A percentile compares a stretch with the other conserved stretches of the same genome.
Evolutionary conservation across 2,329 filamentous ascomycete genomes (phyloP).

Genomic region (Paraphoma sp.): DNA sequence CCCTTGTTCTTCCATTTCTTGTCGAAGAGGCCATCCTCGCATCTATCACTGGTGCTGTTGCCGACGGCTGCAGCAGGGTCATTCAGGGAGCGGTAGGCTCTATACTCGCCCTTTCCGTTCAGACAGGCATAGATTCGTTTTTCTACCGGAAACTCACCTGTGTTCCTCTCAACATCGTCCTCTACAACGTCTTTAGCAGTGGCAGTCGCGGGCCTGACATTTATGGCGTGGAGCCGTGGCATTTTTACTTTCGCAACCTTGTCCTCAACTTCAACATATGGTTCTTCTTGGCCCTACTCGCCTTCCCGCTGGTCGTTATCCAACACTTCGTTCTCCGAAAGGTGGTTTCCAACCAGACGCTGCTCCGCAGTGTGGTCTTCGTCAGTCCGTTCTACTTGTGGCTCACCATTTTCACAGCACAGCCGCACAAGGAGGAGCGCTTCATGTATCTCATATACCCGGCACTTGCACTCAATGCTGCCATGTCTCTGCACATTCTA

Average conservation of each 20-base stretch:
- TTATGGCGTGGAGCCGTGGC: conserved; percentile 96
- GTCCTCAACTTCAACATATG: conserved; percentile 94
- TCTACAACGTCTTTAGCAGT: conserved; percentile 91
- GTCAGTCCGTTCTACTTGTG: conserved; percentile 91
- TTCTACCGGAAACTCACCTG: conserved; percentile 82
- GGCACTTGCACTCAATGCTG: conserved; percentile 85
- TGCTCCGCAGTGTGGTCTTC: conserved; percentile 78
- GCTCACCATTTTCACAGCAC: conserved; percentile 87
- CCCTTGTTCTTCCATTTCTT: conserved; percentile 80
- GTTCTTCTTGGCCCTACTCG: conserved; percentile 79
- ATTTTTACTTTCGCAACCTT: conserved; percentile 93
- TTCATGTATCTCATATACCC: conserved; percentile 99
- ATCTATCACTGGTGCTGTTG: conserved; percentile 61
- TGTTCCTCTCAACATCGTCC: conserved; percentile 90
- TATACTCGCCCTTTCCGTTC: conserved; percentile 69
- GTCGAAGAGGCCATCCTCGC: conserved; percentile 73
- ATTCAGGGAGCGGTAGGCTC: conserved; percentile 72
- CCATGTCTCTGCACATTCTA: conserved; percentile 81
- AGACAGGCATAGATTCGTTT: conserved; percentile 76
- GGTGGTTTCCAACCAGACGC: conserved; percentile 69
- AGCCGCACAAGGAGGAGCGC: conserved; percentile 96
- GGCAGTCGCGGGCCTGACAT: conserved; percentile 82
- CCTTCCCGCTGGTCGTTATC: conserved; percentile 76
- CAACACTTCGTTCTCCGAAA: conserved; percentile 72
- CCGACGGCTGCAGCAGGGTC: conserved; percentile 66